These are phyloP conservation scores for Paramyrothecium roridum DNA, from an alignment of 2,329 filamentous ascomycete species.

Conservation along the genomic window DNA sequence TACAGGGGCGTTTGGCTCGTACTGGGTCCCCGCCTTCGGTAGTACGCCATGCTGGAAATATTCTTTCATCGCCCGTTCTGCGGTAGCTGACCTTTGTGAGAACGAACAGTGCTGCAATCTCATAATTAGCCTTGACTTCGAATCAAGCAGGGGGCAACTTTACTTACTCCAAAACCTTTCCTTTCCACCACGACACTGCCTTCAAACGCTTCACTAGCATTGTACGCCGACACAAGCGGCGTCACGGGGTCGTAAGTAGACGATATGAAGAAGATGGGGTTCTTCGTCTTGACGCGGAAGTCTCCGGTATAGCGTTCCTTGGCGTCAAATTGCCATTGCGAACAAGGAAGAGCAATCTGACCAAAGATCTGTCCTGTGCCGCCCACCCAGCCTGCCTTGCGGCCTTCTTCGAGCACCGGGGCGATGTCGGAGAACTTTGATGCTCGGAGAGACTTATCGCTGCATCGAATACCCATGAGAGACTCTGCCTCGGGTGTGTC, in stretches of 20 bases:
- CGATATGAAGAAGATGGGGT: constrained; percentile 32
- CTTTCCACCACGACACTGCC: constrained; percentile 33
- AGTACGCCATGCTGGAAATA: not conserved
- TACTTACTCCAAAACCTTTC: constrained; percentile 31
- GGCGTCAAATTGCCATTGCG: constrained; percentile 33
- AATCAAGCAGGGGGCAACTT: not conserved
- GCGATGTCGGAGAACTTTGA: not conserved
- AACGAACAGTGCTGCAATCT: not conserved
- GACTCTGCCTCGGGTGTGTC: not conserved
- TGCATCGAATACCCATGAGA: not conserved
- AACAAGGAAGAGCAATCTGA: constrained; percentile 17
- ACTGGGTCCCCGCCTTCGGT: not conserved
- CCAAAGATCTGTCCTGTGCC: not conserved
- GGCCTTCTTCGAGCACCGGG: not conserved
- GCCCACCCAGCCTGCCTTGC: not conserved
- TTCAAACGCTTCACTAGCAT: constrained; percentile 30
- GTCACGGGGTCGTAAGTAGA: constrained; percentile 34
- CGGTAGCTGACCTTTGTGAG: not conserved
- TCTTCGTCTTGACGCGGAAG: constrained; percentile 27
- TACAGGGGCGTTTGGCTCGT: not conserved
- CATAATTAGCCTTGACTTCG: not conserved
- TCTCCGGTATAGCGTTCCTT: constrained; percentile 30
- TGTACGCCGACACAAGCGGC: constrained; percentile 32
- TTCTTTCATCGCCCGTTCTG: not conserved
- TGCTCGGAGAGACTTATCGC: not conserved